Evolutionary conservation across 2,329 filamentous ascomycete genomes (phyloP).

Genomic region (Penicillium palitans): DNA sequence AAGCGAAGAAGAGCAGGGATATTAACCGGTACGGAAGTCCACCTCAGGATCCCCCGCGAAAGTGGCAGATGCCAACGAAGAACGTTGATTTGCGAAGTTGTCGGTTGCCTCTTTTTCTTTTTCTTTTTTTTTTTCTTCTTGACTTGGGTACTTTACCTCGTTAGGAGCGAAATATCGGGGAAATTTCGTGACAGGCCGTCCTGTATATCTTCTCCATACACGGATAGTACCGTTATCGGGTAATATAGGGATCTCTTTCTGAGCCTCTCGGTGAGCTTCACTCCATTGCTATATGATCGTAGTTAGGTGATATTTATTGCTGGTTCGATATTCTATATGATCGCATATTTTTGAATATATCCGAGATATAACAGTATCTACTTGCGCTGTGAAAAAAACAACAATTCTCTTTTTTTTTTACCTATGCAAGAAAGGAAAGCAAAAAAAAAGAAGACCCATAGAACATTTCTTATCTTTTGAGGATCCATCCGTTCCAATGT

Average conservation of each 20-base stretch:
- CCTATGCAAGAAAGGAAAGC: not conserved
- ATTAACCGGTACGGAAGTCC: conserved; percentile 1
- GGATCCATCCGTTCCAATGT: not conserved
- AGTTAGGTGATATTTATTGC: not conserved
- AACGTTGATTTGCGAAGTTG: conserved; percentile 3
- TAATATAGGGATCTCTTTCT: conserved; percentile 22
- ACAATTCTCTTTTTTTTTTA: not conserved
- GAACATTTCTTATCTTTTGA: conserved; percentile 18
- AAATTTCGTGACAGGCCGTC: conserved; percentile 10
- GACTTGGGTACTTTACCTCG: not conserved
- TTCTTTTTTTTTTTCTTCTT: not conserved
- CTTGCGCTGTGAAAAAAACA: no score
- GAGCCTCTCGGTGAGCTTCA: conserved; percentile 19
- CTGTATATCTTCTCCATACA: conserved; percentile 2
- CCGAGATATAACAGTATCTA: not conserved
- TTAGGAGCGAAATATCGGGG: conserved; percentile 8
- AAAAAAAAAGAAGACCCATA: conserved; percentile 11
- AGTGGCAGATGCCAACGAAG: not conserved
- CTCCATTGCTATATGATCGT: not conserved
- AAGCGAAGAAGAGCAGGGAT: not conserved
- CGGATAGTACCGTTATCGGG: conserved; percentile 18
- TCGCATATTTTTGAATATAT: not conserved
- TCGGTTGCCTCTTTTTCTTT: not conserved
- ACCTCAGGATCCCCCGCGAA: not conserved
- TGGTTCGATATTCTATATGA: not conserved